Evolutionary conservation across 1,284 basidiomycete species (phyloP).

Genomic region (Melampsora larici-populina): DNA sequence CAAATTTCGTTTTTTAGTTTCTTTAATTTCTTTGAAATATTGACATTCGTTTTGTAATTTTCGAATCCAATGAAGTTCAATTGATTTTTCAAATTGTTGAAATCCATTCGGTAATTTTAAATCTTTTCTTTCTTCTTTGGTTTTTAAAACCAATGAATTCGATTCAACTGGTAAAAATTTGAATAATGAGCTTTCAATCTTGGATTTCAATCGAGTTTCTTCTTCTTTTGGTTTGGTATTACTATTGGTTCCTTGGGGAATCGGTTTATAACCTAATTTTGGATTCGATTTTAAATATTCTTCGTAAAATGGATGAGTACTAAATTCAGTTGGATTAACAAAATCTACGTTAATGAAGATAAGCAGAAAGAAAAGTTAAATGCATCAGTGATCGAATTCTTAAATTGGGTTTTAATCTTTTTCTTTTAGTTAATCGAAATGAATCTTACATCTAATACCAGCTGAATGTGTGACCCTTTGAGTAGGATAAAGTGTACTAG

Average conservation of each 20-base stretch:
- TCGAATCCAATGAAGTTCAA: conserved; percentile 30
- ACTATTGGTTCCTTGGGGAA: conserved; percentile 17
- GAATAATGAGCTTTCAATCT: not conserved
- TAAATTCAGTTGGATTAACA: conserved; percentile 76
- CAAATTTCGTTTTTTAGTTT: conserved; percentile 15
- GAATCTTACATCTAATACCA: conserved; percentile 22
- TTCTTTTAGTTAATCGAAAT: not conserved
- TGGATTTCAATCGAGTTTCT: not conserved
- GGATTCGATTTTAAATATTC: conserved; percentile 47
- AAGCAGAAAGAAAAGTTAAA: conserved; percentile 67
- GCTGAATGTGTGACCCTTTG: conserved; percentile 46
- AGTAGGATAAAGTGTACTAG: conserved; percentile 50
- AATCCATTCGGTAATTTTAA: conserved; percentile 15
- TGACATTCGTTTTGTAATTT: conserved; percentile 40
- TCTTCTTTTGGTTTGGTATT: not conserved
- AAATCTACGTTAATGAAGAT: conserved; percentile 62
- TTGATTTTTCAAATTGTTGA: conserved; percentile 13
- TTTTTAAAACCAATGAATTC: not conserved
- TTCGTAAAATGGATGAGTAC: conserved; percentile 64
- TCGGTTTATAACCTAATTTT: conserved; percentile 43
- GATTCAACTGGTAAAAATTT: conserved; percentile 17
- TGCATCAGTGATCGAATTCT: conserved; percentile 65
- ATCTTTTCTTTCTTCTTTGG: not conserved
- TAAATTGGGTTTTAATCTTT: conserved; percentile 52
- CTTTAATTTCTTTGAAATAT: not conserved